Base-by-base conservation (phyloP, 2,329 filamentous ascomycete genomes). In the Fonsecaea monophora region DNA sequence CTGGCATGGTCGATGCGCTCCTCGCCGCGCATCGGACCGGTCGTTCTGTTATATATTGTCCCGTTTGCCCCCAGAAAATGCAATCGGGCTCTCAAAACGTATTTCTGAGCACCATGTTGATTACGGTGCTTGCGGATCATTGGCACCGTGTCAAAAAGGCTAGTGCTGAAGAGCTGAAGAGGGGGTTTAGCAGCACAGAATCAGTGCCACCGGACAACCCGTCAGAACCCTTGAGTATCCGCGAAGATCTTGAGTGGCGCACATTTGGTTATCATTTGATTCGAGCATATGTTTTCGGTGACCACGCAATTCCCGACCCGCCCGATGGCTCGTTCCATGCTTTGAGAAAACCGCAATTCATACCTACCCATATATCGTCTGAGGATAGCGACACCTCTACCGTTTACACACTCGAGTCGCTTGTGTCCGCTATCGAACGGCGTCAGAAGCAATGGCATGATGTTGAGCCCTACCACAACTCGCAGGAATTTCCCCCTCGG, bases 61-160 rank as follows among this genome's bases (percentile, higher is more conserved):
- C 74, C 53, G 70, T 75, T 18, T 83, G 81, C 65, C 80, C 80
- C 1, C 75, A 76, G 42, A 75, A 73, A 38, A 81, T 81, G 64
- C 76, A 78, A 38, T 78, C 79, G 1, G 77, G 77, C 6, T 71
- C 80, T 30, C 81, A 82, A 66, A 83, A 83, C 60, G 76, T 82
- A 53, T 82, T 82, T 79, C 76, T 82, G 57, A 76, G 77, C n/a
- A 78, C 78, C 12, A 81, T 80, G 10, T 73, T 82, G 12, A 71
- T 83, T 54, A 82, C 76, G n/a, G 77, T 81, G 21, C 70, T 81
- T 18, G 79, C 78, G 25, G 81, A 82, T 64, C 73, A 77, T 30
- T 83, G 81, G 81, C 73, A 80, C 10, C 76, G 77, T 1, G 74
- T 82, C 18, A 78, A 74, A 25, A 74, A 77, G 58, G 73, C 75